These are phyloP conservation scores for Colletotrichum liaoningense DNA, from an alignment of 2,329 filamentous ascomycete genomes.

Conservation along the genomic window DNA sequence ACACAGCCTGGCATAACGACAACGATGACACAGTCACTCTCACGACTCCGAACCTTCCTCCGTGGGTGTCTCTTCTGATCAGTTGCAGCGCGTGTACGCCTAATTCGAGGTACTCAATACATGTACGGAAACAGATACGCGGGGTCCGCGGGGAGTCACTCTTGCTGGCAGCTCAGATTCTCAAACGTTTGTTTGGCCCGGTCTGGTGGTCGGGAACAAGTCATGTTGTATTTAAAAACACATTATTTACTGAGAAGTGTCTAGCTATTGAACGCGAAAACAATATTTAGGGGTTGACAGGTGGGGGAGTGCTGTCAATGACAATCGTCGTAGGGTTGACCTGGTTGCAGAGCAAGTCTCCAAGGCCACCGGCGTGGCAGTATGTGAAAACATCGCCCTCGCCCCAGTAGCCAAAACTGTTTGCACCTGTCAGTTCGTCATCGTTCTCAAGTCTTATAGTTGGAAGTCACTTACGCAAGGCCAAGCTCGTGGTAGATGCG, in stretches of 20 bases:
- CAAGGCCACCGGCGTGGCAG: constrained; percentile 38
- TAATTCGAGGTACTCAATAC: no score
- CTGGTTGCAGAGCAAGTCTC: constrained; percentile 38
- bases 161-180: no score
- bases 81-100: no score
- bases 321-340: constrained; percentile 36
- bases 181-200: no score
- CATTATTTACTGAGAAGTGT: not conserved
- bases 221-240: not conserved
- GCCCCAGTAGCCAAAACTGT: constrained; percentile 37
- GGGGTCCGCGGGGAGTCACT: no score
- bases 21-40: no score
- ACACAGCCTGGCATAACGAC: no score
- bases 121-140: no score
- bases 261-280: not conserved
- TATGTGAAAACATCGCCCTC: constrained; percentile 37
- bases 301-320: constrained; percentile 30
- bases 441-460: not conserved
- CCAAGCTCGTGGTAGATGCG: constrained; percentile 40
- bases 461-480: constrained; percentile 37
- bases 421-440: not conserved
- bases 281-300: constrained; percentile 6
- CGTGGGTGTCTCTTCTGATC: fast-evolving
- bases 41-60: no score
- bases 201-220: not conserved